Evolutionary conservation across 2,329 filamentous ascomycete genomes (phyloP).

Genomic region (Phaeosphaeria sp.): DNA sequence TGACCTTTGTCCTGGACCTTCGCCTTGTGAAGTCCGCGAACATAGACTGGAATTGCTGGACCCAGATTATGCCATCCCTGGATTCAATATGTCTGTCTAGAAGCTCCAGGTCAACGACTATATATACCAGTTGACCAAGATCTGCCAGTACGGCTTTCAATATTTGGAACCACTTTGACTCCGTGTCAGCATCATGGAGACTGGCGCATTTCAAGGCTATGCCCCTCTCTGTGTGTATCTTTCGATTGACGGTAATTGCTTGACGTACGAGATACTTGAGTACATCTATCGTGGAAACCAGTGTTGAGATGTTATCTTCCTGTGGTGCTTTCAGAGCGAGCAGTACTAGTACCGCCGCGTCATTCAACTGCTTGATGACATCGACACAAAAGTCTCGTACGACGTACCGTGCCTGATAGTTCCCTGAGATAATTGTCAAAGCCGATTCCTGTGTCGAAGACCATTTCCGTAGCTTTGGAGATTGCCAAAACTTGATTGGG

Average conservation of each 20-base stretch:
- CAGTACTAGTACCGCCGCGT: background rate
- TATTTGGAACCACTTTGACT: slow-evolving; percentile 6
- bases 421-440: background rate
- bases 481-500: background rate
- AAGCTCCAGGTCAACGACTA: slow-evolving; percentile 7
- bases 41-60: background rate
- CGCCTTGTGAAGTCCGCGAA: slow-evolving; percentile 1
- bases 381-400: slow-evolving; percentile 3
- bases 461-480: background rate
- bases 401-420: background rate
- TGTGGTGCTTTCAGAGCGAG: slow-evolving; percentile 2
- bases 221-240: background rate
- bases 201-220: slow-evolving; percentile 5
- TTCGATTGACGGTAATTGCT: slow-evolving; percentile 3
- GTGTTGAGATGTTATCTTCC: background rate
- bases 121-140: background rate
- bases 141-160: slow-evolving; percentile 1
- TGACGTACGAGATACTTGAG: slow-evolving; percentile 2
- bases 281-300: background rate
- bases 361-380: slow-evolving; percentile 1
- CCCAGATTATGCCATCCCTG: background rate
- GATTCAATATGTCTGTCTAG: background rate
- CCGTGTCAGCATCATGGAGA: background rate
- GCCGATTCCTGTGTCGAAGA: background rate
- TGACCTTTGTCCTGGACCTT: background rate